A percentile compares a stretch with the other conserved stretches of the same genome.
Conservation (phyloP, 257 asterid species). For the Craterostigma plantagineum region DNA sequence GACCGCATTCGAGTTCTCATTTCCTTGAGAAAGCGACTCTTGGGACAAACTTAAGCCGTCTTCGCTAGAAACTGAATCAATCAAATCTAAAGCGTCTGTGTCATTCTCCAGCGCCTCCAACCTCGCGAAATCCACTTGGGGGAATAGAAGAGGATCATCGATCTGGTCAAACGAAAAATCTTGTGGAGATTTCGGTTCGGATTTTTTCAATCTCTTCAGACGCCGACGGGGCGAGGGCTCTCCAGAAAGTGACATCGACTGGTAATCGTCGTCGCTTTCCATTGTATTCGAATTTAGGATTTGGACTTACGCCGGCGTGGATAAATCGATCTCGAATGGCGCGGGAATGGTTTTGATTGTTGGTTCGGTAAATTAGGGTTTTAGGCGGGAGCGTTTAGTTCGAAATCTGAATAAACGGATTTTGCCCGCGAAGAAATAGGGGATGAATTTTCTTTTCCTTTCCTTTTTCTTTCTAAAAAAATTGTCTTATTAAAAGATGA, state of each 20-base stretch:
- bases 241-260: slow-evolving; percentile 18
- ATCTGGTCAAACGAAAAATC: slow-evolving; percentile 8
- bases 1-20: slow-evolving; percentile 12
- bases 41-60: slow-evolving; percentile 15
- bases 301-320: no score
- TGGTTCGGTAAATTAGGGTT: no score
- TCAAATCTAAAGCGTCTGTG: slow-evolving; percentile 11
- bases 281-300: slow-evolving; percentile 10
- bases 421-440: no score
- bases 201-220: slow-evolving; percentile 62
- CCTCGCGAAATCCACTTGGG: slow-evolving; percentile 24
- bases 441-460: no score
- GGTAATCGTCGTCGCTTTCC: slow-evolving; percentile 71
- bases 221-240: slow-evolving; percentile 28
- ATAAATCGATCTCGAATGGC: no score
- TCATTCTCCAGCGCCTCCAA: slow-evolving; percentile 36
- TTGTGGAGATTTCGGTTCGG: slow-evolving; percentile 8
- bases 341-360: no score
- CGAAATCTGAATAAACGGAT: no score
- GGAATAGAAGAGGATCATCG: slow-evolving; percentile 20
- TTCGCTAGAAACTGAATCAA: slow-evolving; percentile 16
- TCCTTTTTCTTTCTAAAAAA: no score
- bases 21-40: slow-evolving; percentile 19
- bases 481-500: no score
- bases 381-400: no score